Percentiles rank a stretch among this genome's conserved stretches.
phyloP scores from a whole-genome alignment of 768 basidiomycete genomes.

The Amanita fuliginea region DNA sequence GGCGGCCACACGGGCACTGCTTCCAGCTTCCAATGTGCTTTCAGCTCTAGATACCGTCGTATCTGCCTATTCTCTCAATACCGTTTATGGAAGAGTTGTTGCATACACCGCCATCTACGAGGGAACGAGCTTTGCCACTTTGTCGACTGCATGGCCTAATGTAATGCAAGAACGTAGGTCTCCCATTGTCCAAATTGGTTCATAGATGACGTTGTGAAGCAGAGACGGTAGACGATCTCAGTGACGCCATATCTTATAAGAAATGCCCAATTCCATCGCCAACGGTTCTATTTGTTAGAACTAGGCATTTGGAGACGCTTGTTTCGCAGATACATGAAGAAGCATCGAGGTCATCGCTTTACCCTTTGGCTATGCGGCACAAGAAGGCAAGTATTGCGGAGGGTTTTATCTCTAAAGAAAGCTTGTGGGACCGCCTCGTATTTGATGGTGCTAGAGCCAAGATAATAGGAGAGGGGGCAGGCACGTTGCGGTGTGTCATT shows the following conservation, averaged over 20 bases:
- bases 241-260: constrained; percentile 36
- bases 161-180: constrained; percentile 30
- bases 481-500: constrained; percentile 55
- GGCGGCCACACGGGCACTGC: constrained; percentile 62
- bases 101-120: constrained; percentile 73
- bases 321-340: constrained; percentile 39
- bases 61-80: constrained; percentile 62
- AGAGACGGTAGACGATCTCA: constrained; percentile 19
- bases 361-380: constrained; percentile 64
- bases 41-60: constrained; percentile 68
- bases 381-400: constrained; percentile 59
- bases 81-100: constrained; percentile 70
- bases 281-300: constrained; percentile 67
- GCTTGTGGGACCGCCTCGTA: constrained; percentile 76
- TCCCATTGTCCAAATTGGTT: neutral
- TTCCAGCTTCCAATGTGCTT: constrained; percentile 61
- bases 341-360: constrained; percentile 45
- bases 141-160: constrained; percentile 45
- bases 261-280: constrained; percentile 58
- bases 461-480: constrained; percentile 49
- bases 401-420: constrained; percentile 69
- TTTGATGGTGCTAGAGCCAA: constrained; percentile 56
- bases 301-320: constrained; percentile 48
- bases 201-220: neutral
- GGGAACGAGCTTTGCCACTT: constrained; percentile 60